Base-by-base conservation (phyloP, 2,329 filamentous ascomycete species). In the Acarospora socialis region DNA sequence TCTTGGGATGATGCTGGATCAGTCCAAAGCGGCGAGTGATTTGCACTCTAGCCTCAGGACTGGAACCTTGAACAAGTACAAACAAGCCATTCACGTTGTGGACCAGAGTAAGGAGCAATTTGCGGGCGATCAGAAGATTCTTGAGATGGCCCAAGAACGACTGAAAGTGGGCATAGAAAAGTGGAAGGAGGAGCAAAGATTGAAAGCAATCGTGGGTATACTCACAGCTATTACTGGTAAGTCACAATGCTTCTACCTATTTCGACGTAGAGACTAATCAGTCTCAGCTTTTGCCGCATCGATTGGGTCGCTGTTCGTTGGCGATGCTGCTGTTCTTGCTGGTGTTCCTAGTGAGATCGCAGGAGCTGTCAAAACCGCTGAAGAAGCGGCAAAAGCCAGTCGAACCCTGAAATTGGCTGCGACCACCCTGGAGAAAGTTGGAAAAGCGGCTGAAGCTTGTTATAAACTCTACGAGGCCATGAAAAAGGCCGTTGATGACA, bases 221-320 rank as follows among this genome's bases (percentile, higher is more conserved):
- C n/a, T 32, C 4, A 25, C 6, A 7, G 30, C 7, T 5, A 16
- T 32, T 4, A 27, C 18, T 19, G 18, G 30, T 32, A 17, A 32
- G 30, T n/a, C n/a, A n/a, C n/a, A n/a, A n/a, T n/a, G n/a, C n/a
- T n/a, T n/a, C n/a, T n/a, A n/a, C n/a, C n/a, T n/a, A n/a, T n/a
- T n/a, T n/a, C n/a, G n/a, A n/a, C n/a, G n/a, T n/a, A n/a, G n/a
- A n/a, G n/a, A n/a, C n/a, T n/a, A n/a, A n/a, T n/a, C n/a, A n/a
- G n/a, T n/a, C 20, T 25, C 20, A 32, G 30, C 16, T n/a, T 32
- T 32, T 25, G 30, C 30, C 7, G 17, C 26, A n/a, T 5, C 19
- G 5, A 32, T 32, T 14, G 30, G 30, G 15, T 7, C 14, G 6
- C 17, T 32, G 17, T 26, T 9, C 12, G 13, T 32, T 4, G 30